Conservation (phyloP, 1,284 basidiomycete genomes). For the Cyathus pygmaeus region DNA sequence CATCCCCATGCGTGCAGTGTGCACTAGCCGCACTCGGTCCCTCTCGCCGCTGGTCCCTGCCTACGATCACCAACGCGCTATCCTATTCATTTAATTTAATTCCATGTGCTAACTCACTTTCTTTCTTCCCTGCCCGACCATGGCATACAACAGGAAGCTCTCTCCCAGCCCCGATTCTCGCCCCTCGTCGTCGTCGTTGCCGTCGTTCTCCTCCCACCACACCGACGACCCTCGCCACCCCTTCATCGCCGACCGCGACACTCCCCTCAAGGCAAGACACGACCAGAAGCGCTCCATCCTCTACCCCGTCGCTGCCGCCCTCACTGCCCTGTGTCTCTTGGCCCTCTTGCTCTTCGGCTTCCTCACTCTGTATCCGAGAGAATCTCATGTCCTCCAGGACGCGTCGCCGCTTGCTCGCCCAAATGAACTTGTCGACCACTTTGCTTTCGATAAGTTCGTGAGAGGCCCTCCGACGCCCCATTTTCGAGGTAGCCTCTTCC, state of each 20-base stretch:
- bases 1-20: no score
- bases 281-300: constrained; percentile 17
- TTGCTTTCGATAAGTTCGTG: constrained; percentile 28
- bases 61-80: no score
- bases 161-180: no score
- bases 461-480: constrained; percentile 62
- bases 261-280: constrained; percentile 5
- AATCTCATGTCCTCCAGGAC: neutral
- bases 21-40: no score
- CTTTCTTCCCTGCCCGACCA: no score
- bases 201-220: neutral
- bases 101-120: no score
- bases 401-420: neutral
- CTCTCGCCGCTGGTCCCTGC: no score
- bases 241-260: neutral
- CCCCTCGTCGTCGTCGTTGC: no score
- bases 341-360: constrained; percentile 40
- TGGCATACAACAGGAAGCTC: no score
- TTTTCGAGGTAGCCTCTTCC: constrained; percentile 57
- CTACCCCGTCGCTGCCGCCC: constrained; percentile 6
- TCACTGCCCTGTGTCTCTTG: constrained; percentile 30
- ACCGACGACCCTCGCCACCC: neutral
- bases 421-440: neutral
- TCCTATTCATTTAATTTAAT: no score
- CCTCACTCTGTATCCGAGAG: constrained; percentile 23